Conservation (phyloP, 768 basidiomycete species). For the Leccinum subgranulosum region DNA sequence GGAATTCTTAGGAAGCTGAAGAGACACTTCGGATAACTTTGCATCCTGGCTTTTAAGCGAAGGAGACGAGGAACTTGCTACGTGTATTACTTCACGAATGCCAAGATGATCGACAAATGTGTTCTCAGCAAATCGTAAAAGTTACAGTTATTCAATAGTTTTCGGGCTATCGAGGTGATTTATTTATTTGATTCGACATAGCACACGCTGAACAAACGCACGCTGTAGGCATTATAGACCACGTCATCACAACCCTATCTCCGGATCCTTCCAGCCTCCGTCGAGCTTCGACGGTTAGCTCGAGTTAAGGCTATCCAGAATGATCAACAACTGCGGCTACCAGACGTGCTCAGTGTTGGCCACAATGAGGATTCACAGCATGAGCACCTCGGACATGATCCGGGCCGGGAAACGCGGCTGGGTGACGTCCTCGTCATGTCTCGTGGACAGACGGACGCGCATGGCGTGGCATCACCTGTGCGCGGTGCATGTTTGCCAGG, state of each 20-base stretch:
- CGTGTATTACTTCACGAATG: too few species aligned
- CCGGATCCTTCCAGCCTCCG: neutral
- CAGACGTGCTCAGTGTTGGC: neutral
- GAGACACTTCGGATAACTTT: too few species aligned
- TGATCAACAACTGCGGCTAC: neutral
- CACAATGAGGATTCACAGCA: constrained; percentile 12
- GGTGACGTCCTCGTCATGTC: neutral
- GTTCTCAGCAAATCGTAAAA: neutral
- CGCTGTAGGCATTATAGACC: neutral
- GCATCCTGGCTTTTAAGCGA: too few species aligned
- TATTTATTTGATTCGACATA: neutral
- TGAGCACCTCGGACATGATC: constrained; percentile 8
- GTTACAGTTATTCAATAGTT: neutral
- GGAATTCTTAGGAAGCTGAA: too few species aligned
- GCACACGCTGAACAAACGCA: neutral
- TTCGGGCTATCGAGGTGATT: neutral
- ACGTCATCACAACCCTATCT: neutral
- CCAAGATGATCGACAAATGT: too few species aligned
- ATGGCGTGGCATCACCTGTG: constrained; percentile 4
- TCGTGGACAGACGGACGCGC: constrained; percentile 9
- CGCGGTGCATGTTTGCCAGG: constrained; percentile 7
- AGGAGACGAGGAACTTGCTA: too few species aligned
- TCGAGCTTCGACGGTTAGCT: neutral
- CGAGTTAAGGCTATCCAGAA: neutral
- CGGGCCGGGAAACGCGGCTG: neutral